phyloP scores from a whole-genome alignment of 2,329 filamentous ascomycete species.

The Calonectria ilicicola region DNA sequence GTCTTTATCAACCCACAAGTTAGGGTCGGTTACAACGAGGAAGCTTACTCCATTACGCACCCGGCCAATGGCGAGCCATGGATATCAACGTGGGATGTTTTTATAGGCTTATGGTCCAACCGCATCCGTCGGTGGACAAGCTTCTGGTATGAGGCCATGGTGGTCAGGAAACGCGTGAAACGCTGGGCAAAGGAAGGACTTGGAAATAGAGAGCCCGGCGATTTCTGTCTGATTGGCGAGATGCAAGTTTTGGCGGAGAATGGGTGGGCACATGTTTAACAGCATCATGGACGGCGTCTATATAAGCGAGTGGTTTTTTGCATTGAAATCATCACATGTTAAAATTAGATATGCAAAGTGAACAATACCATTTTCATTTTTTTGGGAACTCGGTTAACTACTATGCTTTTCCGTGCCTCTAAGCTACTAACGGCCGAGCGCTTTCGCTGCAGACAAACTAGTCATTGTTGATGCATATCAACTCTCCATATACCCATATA shows the following conservation, averaged over 20 bases:
- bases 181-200: conserved; percentile 52
- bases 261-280: conserved; percentile 69
- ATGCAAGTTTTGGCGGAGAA: conserved; percentile 70
- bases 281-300: background rate
- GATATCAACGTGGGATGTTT: conserved; percentile 60
- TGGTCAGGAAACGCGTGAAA: conserved; percentile 52
- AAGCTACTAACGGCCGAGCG: background rate
- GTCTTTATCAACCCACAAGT: conserved; percentile 79
- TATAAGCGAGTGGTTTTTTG: background rate
- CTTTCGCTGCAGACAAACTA: background rate
- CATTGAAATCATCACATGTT: background rate
- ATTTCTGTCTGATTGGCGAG: conserved; percentile 69
- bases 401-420: background rate
- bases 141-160: conserved; percentile 45
- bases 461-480: background rate
- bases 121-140: conserved; percentile 60
- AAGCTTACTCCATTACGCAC: conserved; percentile 65
- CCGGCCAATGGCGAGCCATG: conserved; percentile 51
- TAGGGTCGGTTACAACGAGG: conserved; percentile 71
- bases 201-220: conserved; percentile 57
- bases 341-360: background rate
- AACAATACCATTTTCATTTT: background rate
- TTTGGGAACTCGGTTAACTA: background rate
- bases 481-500: background rate
- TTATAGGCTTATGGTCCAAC: conserved; percentile 70